phyloP scores from a whole-genome alignment of 148 eudicot species.

The Agrostemma githago region DNA sequence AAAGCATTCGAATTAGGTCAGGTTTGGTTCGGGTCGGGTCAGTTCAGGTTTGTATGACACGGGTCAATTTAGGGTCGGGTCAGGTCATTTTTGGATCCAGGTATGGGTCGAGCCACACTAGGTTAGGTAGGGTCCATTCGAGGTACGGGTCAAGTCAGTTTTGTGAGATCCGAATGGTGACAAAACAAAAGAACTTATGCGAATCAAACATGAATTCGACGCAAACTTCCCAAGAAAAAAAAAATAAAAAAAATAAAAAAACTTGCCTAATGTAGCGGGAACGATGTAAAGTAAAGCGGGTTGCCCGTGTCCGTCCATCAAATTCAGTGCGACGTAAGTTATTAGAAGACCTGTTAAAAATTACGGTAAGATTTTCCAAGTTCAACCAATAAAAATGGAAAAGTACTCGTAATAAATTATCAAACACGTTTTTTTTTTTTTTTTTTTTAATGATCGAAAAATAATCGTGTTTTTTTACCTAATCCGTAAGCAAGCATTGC shows the following conservation, averaged over 20 bases:
- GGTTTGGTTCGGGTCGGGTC: no score
- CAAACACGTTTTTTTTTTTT: neutral
- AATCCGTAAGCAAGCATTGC: slow-evolving; percentile 77
- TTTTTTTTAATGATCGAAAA: no score
- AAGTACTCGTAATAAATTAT: neutral
- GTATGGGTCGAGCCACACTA: no score
- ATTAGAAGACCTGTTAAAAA: slow-evolving; percentile 59
- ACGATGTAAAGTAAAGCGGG: slow-evolving; percentile 86
- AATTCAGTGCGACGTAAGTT: slow-evolving; percentile 70
- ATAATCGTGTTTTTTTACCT: slow-evolving; percentile 34
- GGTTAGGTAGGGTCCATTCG: no score
- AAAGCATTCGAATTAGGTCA: neutral
- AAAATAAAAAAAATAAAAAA: neutral
- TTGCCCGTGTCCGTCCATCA: slow-evolving; percentile 93
- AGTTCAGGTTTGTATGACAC: neutral
- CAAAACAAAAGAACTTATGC: neutral
- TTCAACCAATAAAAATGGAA: neutral
- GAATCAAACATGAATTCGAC: neutral
- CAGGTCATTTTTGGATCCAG: no score
- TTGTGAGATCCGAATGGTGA: neutral
- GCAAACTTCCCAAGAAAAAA: neutral
- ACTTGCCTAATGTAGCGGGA: slow-evolving; percentile 67
- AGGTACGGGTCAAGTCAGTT: neutral
- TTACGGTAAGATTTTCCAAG: neutral
- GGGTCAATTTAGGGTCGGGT: neutral